These are phyloP conservation scores for Phytopythium mirpurense DNA, from an alignment of 352 stramenopile genomes.

Conservation along the genomic window DNA sequence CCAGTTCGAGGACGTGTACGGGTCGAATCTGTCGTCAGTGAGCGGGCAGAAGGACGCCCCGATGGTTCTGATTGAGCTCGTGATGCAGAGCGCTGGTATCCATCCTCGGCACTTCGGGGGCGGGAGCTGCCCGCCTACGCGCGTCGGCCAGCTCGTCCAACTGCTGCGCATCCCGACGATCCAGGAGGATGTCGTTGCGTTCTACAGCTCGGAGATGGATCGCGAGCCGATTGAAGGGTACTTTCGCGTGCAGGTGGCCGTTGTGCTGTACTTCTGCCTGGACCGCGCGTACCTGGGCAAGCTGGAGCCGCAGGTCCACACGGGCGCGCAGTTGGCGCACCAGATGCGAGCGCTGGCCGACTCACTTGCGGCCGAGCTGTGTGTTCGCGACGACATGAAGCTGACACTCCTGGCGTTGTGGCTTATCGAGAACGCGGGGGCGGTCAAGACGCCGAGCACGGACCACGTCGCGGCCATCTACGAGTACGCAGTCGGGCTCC, in stretches of 20 bases:
- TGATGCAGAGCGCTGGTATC: conserved; percentile 64
- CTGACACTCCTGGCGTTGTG: conserved; percentile 71
- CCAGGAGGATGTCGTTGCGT: conserved; percentile 49
- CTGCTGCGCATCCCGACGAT: conserved; percentile 38
- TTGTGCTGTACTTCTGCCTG: conserved; percentile 79
- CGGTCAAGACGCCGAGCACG: conserved; percentile 56
- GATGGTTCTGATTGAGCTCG: conserved; percentile 66
- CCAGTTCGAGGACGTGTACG: conserved; percentile 67
- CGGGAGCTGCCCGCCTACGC: conserved; percentile 36
- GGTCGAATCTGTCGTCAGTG: conserved; percentile 39
- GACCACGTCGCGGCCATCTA: conserved; percentile 64
- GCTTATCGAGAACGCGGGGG: conserved; percentile 74
- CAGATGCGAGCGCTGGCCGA: conserved; percentile 62
- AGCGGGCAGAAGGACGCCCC: conserved; percentile 35
- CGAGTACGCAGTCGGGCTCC: conserved; percentile 43
- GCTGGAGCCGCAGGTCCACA: conserved; percentile 40
- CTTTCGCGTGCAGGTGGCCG: conserved; percentile 64
- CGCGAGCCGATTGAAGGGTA: conserved; percentile 68
- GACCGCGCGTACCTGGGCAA: conserved; percentile 63
- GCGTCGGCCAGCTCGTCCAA: conserved; percentile 49
- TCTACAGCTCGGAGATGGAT: conserved; percentile 62
- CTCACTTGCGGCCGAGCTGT: conserved; percentile 66
- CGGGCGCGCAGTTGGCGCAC: conserved; percentile 42
- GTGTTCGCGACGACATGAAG: conserved; percentile 80
- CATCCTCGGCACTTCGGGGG: conserved; percentile 26